Percentiles rank a stretch among this genome's conserved stretches.
Conservation (phyloP, 495 filamentous ascomycete genomes). For the Chaetomium fimeti region DNA sequence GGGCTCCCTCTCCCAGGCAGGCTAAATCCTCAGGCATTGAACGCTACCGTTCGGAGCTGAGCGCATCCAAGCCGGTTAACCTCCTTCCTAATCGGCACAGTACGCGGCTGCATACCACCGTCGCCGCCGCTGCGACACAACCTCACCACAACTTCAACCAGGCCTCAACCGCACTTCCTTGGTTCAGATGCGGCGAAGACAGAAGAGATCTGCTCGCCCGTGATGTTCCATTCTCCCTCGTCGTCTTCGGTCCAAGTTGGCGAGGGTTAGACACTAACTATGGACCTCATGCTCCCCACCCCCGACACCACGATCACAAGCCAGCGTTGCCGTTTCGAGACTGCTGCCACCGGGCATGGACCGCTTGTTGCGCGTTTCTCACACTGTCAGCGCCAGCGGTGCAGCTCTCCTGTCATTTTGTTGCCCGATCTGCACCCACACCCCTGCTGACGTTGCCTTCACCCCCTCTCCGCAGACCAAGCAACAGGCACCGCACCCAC, state of each 20-base stretch:
- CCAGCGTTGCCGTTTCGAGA: slow-evolving; percentile 20
- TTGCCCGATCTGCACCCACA: slow-evolving; percentile 33
- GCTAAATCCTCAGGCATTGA: slow-evolving; percentile 23
- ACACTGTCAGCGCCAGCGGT: slow-evolving; percentile 13
- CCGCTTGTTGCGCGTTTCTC: slow-evolving; percentile 15
- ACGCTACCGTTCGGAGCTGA: slow-evolving; percentile 22
- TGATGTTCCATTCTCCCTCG: slow-evolving; percentile 27
- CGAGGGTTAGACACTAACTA: background rate
- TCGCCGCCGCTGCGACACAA: slow-evolving; percentile 10
- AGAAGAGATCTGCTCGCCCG: slow-evolving; percentile 33
- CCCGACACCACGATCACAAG: slow-evolving; percentile 22
- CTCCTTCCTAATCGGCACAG: slow-evolving; percentile 18
- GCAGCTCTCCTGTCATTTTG: slow-evolving; percentile 22
- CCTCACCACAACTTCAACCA: slow-evolving; percentile 8
- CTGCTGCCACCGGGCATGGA: slow-evolving; percentile 15
- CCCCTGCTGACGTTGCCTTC: slow-evolving; percentile 18
- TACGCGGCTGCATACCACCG: slow-evolving; percentile 13
- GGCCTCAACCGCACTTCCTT: slow-evolving; percentile 9
- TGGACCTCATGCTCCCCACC: slow-evolving; percentile 24
- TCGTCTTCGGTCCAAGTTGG: background rate
- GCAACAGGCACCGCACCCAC: slow-evolving; percentile 34
- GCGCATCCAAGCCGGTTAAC: slow-evolving; percentile 18
- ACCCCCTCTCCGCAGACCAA: slow-evolving; percentile 20
- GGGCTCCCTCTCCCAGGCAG: slow-evolving; percentile 22
- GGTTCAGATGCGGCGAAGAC: slow-evolving; percentile 31